Base-by-base conservation (phyloP, 345 rosid genomes). In the Noccaea caerulescens region DNA sequence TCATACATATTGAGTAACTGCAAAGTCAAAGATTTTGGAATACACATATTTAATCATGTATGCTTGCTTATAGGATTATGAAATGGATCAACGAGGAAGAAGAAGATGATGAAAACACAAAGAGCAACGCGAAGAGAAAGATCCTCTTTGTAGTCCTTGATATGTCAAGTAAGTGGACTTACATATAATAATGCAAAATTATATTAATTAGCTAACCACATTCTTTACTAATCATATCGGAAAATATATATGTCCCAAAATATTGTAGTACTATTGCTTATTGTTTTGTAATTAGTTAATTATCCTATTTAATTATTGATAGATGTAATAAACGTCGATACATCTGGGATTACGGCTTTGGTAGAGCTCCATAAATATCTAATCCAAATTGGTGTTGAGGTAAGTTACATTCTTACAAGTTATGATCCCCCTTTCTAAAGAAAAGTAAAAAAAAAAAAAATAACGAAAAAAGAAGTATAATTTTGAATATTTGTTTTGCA, bases 281-380 rank as follows among this genome's bases (percentile, higher is more conserved):
- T 36, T 36, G 44, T 9, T 43, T 36, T 12, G 32, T 8, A 11
- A 30, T 37, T 47, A 5, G 12, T 32, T 8, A 11, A 30, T 37
- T 47, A 5, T 57, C 56, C 6, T 20, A 11, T 14, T 37, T 33
- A 11, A 16, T 67, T 49, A 13, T 54, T 33, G 14, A 39, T 1
- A 93, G 97, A 81, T 84, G 72, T 93, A 65, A 67, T 78, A 69
- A 91, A 79, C 81, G 80, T 93, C 0, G 98, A 93, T 54, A 85
- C 87, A 51, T 87, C 98, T 2, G 98, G 96, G 52, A 87, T 93
- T 45, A 80, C 88, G 72, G 82, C 93, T 10, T 66, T 93, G 11
- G 80, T 74, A 61, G 97, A 93, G 75, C 84, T 93, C 14, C 83
- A 81, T 10, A 79, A 76, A 76, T 79, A 77, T 57, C 84, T 93